These are phyloP conservation scores for Macrolepiota dolichaula DNA, from an alignment of 768 basidiomycete genomes.

Conservation along the genomic window DNA sequence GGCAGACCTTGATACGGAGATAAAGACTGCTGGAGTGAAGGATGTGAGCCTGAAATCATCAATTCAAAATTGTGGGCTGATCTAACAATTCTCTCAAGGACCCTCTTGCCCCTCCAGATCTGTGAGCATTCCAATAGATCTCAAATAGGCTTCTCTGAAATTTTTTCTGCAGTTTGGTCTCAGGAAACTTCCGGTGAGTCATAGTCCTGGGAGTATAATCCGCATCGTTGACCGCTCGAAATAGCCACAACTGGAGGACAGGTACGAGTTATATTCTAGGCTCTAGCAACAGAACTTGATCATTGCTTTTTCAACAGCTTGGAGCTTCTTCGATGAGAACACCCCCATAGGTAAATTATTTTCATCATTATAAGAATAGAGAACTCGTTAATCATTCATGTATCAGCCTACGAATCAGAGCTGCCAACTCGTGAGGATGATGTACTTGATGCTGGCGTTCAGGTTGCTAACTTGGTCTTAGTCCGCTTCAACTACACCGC, in stretches of 20 bases:
- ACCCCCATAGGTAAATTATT: conserved; percentile 33
- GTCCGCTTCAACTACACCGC: conserved; percentile 60
- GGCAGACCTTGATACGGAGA: conserved; percentile 55
- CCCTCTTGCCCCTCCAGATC: conserved; percentile 38
- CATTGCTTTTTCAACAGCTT: conserved; percentile 25
- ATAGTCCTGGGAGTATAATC: neutral
- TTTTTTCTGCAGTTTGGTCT: conserved; percentile 31
- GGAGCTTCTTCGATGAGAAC: conserved; percentile 39
- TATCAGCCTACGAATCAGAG: conserved; percentile 40
- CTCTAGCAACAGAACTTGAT: neutral
- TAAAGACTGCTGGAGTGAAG: conserved; percentile 55
- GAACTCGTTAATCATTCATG: neutral
- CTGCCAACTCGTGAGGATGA: conserved; percentile 28
- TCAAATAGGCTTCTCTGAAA: neutral
- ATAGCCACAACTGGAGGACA: conserved; percentile 48
- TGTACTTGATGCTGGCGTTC: neutral
- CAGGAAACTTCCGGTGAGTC: conserved; percentile 39
- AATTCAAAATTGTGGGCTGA: neutral
- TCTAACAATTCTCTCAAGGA: conserved; percentile 24
- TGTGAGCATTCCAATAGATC: conserved; percentile 28
- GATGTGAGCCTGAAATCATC: conserved; percentile 25
- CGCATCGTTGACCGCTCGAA: neutral
- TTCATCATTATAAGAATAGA: neutral
- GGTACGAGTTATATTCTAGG: conserved; percentile 22
- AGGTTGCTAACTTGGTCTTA: conserved; percentile 16